A percentile compares a stretch with the other conserved stretches of the same genome.
Evolutionary conservation across 371 early-diverging fungal genomes (phyloP).

Genomic region (Circinella umbellata): DNA sequence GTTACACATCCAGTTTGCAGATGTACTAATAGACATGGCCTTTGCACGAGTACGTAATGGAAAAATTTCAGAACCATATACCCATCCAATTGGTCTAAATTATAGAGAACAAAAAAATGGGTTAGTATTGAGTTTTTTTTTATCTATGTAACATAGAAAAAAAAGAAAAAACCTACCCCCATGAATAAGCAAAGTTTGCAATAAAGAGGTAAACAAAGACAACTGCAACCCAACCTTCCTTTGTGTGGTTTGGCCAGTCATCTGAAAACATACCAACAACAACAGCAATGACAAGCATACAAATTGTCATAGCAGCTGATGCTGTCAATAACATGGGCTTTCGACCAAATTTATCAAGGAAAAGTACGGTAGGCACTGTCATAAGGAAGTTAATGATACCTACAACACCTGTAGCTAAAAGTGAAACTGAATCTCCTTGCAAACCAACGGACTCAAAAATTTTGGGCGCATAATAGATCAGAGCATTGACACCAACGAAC

Average conservation of each 20-base stretch:
- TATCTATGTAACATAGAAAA: background rate
- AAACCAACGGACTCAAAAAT: constrained; percentile 74
- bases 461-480: constrained; percentile 75
- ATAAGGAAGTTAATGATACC: constrained; percentile 71
- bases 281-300: constrained; percentile 50
- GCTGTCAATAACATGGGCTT: constrained; percentile 56
- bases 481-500: constrained; percentile 76
- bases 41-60: constrained; percentile 75
- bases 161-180: constrained; percentile 38
- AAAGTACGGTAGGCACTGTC: constrained; percentile 67
- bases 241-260: constrained; percentile 42
- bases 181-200: constrained; percentile 77
- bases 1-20: constrained; percentile 87
- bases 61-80: constrained; percentile 85
- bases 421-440: constrained; percentile 50
- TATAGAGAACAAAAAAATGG: background rate
- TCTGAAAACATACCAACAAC: constrained; percentile 38
- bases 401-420: constrained; percentile 73
- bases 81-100: constrained; percentile 81
- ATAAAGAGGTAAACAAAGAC: constrained; percentile 66
- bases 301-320: constrained; percentile 38
- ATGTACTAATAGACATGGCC: constrained; percentile 80
- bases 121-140: background rate
- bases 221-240: constrained; percentile 49
- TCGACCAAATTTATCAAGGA: constrained; percentile 71